Evolutionary conservation across 192 early-diverging fungal genomes (phyloP).

Genomic region (Linnemannia elongata): DNA sequence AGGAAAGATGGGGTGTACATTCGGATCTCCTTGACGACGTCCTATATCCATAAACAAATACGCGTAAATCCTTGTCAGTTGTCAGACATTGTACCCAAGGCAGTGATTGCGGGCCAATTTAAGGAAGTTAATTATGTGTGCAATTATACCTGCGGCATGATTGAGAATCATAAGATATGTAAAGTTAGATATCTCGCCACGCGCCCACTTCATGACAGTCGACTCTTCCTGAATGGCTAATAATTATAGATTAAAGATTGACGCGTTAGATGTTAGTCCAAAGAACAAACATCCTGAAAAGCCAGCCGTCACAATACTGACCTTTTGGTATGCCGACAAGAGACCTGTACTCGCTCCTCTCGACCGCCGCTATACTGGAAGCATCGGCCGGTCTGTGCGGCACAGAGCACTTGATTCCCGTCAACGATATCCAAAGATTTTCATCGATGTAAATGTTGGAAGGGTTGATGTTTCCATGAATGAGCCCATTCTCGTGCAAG

Average conservation of each 20-base stretch:
- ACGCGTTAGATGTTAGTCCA: background rate
- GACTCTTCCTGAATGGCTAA: constrained; percentile 63
- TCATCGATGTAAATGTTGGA: constrained; percentile 72
- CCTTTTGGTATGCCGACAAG: constrained; percentile 46
- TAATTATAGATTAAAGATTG: background rate
- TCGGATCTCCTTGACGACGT: constrained; percentile 71
- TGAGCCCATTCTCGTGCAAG: constrained; percentile 67
- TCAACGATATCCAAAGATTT: constrained; percentile 69
- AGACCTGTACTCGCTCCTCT: background rate
- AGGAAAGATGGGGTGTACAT: constrained; percentile 78
- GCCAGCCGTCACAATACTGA: background rate
- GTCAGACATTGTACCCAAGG: background rate
- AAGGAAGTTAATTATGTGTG: background rate
- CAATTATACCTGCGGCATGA: constrained; percentile 76
- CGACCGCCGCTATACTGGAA: background rate
- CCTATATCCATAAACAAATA: constrained; percentile 52
- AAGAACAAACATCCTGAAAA: background rate
- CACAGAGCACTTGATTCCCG: constrained; percentile 65
- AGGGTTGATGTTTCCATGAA: constrained; percentile 68
- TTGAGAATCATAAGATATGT: constrained; percentile 95
- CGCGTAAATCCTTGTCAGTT: background rate
- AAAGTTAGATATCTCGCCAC: constrained; percentile 91
- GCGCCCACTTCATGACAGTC: constrained; percentile 77
- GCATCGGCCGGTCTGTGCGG: constrained; percentile 8
- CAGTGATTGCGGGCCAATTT: background rate